Conservation (phyloP, 192 early-diverging fungal species). For the Entophlyctis luteolus region DNA sequence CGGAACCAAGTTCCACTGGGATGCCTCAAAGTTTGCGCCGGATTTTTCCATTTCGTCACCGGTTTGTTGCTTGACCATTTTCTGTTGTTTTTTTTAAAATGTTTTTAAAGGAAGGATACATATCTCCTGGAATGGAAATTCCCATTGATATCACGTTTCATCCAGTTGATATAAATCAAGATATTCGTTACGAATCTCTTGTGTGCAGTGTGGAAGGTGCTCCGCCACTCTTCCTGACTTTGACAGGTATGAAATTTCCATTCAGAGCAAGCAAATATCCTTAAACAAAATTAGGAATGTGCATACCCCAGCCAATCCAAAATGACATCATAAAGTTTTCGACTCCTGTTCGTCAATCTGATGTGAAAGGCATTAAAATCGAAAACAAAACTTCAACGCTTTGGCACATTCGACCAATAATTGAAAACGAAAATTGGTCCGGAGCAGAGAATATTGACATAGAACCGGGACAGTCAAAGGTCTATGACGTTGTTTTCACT, state of each 20-base stretch:
- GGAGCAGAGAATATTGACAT: slow-evolving; percentile 54
- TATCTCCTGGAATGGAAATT: slow-evolving; percentile 61
- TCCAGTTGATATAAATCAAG: slow-evolving; percentile 50
- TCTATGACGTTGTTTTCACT: slow-evolving; percentile 54
- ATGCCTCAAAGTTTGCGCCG: slow-evolving; percentile 40
- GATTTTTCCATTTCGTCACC: slow-evolving; percentile 57
- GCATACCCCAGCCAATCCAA: slow-evolving; percentile 51
- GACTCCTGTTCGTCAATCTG: slow-evolving; percentile 50
- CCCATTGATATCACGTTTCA: slow-evolving; percentile 59
- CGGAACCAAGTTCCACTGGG: slow-evolving; percentile 55
- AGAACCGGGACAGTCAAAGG: slow-evolving; percentile 50
- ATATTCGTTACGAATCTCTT: slow-evolving; percentile 55
- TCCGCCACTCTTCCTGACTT: slow-evolving; percentile 42
- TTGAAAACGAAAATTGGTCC: slow-evolving; percentile 57
- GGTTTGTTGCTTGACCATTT: neutral
- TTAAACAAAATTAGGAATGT: slow-evolving; percentile 32
- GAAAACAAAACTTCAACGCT: slow-evolving; percentile 42
- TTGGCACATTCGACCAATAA: slow-evolving; percentile 57
- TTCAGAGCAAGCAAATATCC: neutral
- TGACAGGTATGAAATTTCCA: slow-evolving; percentile 37
- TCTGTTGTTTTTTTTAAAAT: neutral
- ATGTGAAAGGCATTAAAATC: slow-evolving; percentile 48
- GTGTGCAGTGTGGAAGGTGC: slow-evolving; percentile 47
- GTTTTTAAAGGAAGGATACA: slow-evolving; percentile 49
- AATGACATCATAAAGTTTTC: slow-evolving; percentile 56